These are phyloP conservation scores for Acacia concinna DNA, from an alignment of 331 rosid genomes.

Conservation along the genomic window DNA sequence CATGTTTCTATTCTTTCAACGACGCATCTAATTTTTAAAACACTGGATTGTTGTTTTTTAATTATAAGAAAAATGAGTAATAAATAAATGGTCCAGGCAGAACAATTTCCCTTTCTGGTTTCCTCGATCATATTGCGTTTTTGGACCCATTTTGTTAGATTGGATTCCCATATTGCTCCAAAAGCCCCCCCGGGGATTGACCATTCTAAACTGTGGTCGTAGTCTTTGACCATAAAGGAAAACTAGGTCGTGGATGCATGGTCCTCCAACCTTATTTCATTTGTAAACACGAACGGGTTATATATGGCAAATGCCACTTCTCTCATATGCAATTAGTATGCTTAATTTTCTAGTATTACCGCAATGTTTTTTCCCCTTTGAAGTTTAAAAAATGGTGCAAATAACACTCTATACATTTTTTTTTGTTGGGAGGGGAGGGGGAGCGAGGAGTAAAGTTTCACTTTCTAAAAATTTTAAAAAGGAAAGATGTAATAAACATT, in stretches of 20 bases:
- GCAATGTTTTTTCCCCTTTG: too few relatives aligned
- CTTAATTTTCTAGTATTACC: too few relatives aligned
- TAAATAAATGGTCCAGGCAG: background rate
- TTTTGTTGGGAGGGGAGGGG: too few relatives aligned
- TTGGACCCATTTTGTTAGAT: background rate
- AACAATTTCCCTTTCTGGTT: background rate
- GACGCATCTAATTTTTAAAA: background rate
- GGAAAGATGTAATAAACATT: too few relatives aligned
- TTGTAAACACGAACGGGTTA: background rate
- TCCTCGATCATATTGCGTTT: background rate
- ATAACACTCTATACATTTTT: too few relatives aligned
- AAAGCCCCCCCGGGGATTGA: background rate
- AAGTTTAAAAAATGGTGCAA: too few relatives aligned
- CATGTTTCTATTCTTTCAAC: too few relatives aligned
- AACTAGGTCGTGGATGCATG: background rate
- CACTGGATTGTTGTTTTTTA: background rate
- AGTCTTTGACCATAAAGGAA: background rate
- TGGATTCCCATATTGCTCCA: constrained; percentile 24
- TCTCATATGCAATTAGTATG: too few relatives aligned
- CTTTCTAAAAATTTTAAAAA: too few relatives aligned
- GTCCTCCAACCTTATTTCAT: background rate
- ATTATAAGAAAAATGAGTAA: background rate
- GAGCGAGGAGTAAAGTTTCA: too few relatives aligned
- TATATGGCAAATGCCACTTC: too few relatives aligned
- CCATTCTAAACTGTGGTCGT: background rate